Evolutionary conservation across 2,329 filamentous ascomycete genomes (phyloP), one percentile per base, ranked within the genome.

Genomic region (Colletotrichum tropicale): DNA sequence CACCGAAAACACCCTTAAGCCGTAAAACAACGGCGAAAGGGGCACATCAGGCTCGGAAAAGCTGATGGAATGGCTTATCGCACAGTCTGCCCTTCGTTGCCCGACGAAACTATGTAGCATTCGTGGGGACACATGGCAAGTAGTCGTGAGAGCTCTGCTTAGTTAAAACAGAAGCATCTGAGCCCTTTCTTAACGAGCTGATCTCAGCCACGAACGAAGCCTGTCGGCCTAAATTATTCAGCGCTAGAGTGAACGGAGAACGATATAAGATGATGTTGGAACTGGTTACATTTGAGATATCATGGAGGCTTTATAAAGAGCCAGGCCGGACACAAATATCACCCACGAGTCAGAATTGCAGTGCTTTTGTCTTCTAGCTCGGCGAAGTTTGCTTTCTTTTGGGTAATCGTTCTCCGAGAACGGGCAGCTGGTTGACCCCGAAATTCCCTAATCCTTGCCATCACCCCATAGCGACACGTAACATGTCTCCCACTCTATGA

Each of bases 41-140:
- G 36, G 8, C 16, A 10, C 8, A 38, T 38, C 16, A 1, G 36
- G 36, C 4, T 18, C 16, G 8, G 16, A 43, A 43, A 43, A n/a
- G 38, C 5, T 43, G 9, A 1, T 18, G 38, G 9, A 43, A 10
- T 43, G 9, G n/a, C 5, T 10, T 3, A 43, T n/a, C 38, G 38
- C 18, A 43, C 36, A 4, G 15, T 8, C 36, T 18, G 36, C 15
- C 36, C 36, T 38, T n/a, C 18, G 5, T 3, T n/a, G 8, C 38
- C 38, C 38, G 5, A 6, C 18, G 16, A 43, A n/a, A n/a, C 38
- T n/a, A 10, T 10, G 16, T 8, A 43, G 38, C 0, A 43, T 10
- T n/a, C 16, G 38, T 3, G 5, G 1, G 0, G 5, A 43, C 18
- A 43, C 2, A 10, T 6, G 5, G 36, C 36, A 9, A 3, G 8